Conservation (phyloP, 2,329 filamentous ascomycete species). For the Fusarium proliferatum region DNA sequence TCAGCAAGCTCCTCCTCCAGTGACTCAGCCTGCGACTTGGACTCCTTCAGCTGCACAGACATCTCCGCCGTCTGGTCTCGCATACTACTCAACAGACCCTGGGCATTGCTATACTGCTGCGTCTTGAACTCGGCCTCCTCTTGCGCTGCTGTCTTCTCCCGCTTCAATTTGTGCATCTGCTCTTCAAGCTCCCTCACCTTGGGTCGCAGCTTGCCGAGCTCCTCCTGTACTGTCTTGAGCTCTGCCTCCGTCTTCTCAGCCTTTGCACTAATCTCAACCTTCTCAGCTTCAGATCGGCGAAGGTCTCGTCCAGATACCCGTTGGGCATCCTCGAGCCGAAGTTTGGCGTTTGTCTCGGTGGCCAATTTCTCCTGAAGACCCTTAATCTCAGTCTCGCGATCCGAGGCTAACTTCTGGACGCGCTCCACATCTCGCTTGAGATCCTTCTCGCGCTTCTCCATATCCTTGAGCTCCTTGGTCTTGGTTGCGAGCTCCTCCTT, state of each 20-base stretch:
- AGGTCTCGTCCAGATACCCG: conserved; percentile 80
- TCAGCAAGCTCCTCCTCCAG: conserved; percentile 93
- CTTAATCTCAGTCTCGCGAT: conserved; percentile 83
- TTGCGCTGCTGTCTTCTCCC: conserved; percentile 73
- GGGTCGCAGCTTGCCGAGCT: conserved; percentile 73
- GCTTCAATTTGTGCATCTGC: conserved; percentile 73
- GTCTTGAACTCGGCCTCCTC: conserved; percentile 88
- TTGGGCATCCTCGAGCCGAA: conserved; percentile 83
- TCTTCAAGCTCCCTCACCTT: conserved; percentile 77
- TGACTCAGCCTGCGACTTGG: conserved; percentile 81
- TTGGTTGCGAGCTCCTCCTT: conserved; percentile 77
- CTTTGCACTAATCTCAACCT: conserved; percentile 78
- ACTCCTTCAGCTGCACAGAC: conserved; percentile 90
- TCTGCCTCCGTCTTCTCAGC: conserved; percentile 79
- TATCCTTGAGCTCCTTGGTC: conserved; percentile 71
- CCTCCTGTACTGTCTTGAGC: conserved; percentile 77
- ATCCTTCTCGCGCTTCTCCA: conserved; percentile 87
- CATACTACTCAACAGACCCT: conserved; percentile 90
- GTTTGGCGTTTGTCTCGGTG: conserved; percentile 76
- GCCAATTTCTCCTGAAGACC: conserved; percentile 81
- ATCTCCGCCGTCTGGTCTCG: conserved; percentile 91
- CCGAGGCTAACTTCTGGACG: conserved; percentile 75
- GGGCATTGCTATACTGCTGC: conserved; percentile 85
- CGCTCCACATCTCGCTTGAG: conserved; percentile 78
- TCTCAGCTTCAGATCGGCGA: conserved; percentile 80